Evolutionary conservation across 148 eudicot species (phyloP).

Genomic region (Euryodendron excelsum): DNA sequence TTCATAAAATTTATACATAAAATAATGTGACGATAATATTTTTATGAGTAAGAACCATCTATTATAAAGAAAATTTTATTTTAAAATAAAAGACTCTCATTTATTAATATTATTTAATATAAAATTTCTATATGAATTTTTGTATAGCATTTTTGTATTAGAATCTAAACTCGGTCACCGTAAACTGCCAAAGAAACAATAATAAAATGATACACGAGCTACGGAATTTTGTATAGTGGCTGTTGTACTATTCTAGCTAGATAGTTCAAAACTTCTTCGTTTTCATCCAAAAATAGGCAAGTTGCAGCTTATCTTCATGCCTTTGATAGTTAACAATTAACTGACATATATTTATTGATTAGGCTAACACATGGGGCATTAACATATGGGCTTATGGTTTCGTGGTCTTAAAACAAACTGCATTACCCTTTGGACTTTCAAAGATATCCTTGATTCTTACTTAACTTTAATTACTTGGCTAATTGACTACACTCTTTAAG

Average conservation of each 20-base stretch:
- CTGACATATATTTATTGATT: neutral
- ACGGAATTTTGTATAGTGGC: neutral
- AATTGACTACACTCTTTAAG: too few relatives aligned
- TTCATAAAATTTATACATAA: too few relatives aligned
- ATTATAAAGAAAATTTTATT: too few relatives aligned
- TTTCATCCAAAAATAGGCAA: slow-evolving; percentile 8
- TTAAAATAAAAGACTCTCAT: too few relatives aligned
- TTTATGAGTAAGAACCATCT: too few relatives aligned
- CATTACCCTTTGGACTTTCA: slow-evolving; percentile 20
- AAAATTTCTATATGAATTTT: too few relatives aligned
- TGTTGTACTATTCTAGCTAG: neutral
- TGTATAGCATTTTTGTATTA: too few relatives aligned
- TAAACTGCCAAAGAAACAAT: neutral
- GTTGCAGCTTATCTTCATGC: slow-evolving; percentile 23
- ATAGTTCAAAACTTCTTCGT: neutral
- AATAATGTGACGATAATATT: too few relatives aligned
- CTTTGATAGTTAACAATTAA: neutral
- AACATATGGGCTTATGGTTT: slow-evolving; percentile 22
- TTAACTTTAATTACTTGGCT: neutral
- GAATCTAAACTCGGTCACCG: neutral
- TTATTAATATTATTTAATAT: too few relatives aligned
- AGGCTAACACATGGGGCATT: slow-evolving; percentile 17
- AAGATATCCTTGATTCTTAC: slow-evolving; percentile 2
- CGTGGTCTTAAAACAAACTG: slow-evolving; percentile 29
- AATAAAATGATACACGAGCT: slow-evolving; percentile 17